Base-by-base conservation (phyloP, 306 rosid species). In the Cajanus cajan region DNA sequence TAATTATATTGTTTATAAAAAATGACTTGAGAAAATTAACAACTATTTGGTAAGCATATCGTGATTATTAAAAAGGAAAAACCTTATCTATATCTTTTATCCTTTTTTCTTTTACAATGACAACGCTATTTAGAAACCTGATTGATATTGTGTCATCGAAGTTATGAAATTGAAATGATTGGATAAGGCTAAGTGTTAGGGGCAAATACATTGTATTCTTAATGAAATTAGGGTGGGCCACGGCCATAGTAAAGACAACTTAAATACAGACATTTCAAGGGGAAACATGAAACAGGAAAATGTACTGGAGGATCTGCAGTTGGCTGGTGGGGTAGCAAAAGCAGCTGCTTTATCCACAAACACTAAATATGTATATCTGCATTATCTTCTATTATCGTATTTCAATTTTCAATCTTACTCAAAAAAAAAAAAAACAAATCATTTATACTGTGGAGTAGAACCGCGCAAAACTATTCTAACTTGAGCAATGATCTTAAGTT, bases 271-370 rank as follows among this genome's bases (percentile, higher is more conserved):
- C 65, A 71, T 11, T 70, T 37, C 12, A 47, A 15, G 10, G 9
- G 66, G 14, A 72, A 54, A 50, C 12, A 31, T 48, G 67, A 28
- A 61, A 59, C 73, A 36, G 5, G 34, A 61, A 73, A 73, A 40
- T 54, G 68, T 14, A 39, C 24, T 0, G 5, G 24, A 47, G 31
- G 73, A 51, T 66, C 51, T 64, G 25, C 61, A 37, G 82, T 58
- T 70, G 64, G 64, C 22, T n/a, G 22, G 62, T 75, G 79, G 79
- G 79, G 62, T 43, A 44, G 47, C 70, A 59, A 28, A 37, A 58
- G 33, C 37, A 69, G 8, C 71, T 76, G 69, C 51, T 21, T 19
- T 58, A 74, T 59, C 45, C 51, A 45, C 50, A n/a, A n/a, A n/a
- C n/a, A n/a, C n/a, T n/a, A n/a, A n/a, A n/a, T n/a, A n/a, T n/a